Conservation (phyloP, 768 basidiomycete genomes). For the Amanita polypyramis region DNA sequence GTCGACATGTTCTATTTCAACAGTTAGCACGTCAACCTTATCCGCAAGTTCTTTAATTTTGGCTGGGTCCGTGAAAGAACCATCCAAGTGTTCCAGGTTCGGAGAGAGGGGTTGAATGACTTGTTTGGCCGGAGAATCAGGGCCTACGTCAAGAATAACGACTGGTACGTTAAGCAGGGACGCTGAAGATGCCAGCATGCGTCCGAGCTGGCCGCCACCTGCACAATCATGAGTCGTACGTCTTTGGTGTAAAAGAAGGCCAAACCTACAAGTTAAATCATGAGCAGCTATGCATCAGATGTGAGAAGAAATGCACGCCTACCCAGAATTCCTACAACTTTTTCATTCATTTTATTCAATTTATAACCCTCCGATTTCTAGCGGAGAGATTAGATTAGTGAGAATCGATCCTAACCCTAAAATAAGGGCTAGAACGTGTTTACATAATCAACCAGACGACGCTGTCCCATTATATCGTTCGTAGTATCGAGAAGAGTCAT, state of each 20-base stretch:
- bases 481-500: too few relatives aligned
- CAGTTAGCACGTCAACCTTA: slow-evolving; percentile 80
- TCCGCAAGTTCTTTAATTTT: slow-evolving; percentile 73
- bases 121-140: slow-evolving; percentile 84
- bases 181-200: slow-evolving; percentile 90
- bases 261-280: not conserved
- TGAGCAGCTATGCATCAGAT: slow-evolving; percentile 6
- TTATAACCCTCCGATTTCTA: too few relatives aligned
- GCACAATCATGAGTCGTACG: slow-evolving; percentile 5
- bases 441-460: too few relatives aligned
- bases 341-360: slow-evolving; percentile 15
- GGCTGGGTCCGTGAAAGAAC: slow-evolving; percentile 72
- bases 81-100: slow-evolving; percentile 62
- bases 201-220: slow-evolving; percentile 97
- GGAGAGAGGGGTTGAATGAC: slow-evolving; percentile 47
- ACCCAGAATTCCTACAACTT: slow-evolving; percentile 44
- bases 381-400: not conserved
- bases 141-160: slow-evolving; percentile 76
- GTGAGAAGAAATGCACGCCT: slow-evolving; percentile 25
- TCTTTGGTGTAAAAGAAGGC: not conserved
- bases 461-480: too few relatives aligned
- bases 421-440: too few relatives aligned
- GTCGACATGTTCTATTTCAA: slow-evolving; percentile 97
- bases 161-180: slow-evolving; percentile 78
- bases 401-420: not conserved